Evolutionary conservation across 2,329 filamentous ascomycete species (phyloP), one percentile per base, ranked within the genome.

Genomic region (Talaromyces funiculosus): DNA sequence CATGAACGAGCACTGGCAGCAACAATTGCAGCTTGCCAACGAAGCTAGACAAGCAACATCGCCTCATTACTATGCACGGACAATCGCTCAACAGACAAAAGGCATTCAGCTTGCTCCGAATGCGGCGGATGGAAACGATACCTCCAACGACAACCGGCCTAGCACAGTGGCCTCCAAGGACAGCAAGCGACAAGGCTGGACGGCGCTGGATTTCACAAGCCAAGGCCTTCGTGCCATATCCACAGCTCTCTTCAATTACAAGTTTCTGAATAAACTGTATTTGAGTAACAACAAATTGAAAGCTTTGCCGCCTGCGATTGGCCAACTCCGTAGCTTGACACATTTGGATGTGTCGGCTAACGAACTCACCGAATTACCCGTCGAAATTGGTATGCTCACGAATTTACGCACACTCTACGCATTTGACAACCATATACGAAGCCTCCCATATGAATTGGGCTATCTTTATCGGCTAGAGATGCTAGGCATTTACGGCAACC

Each of bases 361-460:
- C 74, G 85, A 93, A 63, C 82, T 99, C 62, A 83, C 83, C 8
- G 86, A 89, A 65, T 80, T 99, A 3, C 94, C 94, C 1, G 84
- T 90, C 22, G 93, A 99, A 78, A 86, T 99, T 63, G 94, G 94
- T 71, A 99, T 97, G 93, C 90, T 96, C 68, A 94, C 92, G 29
- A 94, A 92, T 67, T 80, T 99, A 59, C 92, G 90, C 76, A 87
- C 90, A 66, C 81, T 99, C 4, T 80, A 92, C 29, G 81, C 97
- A 2, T 97, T 96, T 73, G 92, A 96, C 78, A 99, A 99, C 74
- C 84, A 90, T 64, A 88, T 99, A 59, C 85, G 85, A 63, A 87
- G 85, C 22, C 81, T 99, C 26, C 94, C 94, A 0, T 88, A 83
- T 68, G 92, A 97, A 73, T 79, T 99, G 62, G 94, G 94, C 7